These are phyloP conservation scores for Chlamydomonas sp. DNA, from an alignment of 139 green algal genomes.

Conservation along the genomic window DNA sequence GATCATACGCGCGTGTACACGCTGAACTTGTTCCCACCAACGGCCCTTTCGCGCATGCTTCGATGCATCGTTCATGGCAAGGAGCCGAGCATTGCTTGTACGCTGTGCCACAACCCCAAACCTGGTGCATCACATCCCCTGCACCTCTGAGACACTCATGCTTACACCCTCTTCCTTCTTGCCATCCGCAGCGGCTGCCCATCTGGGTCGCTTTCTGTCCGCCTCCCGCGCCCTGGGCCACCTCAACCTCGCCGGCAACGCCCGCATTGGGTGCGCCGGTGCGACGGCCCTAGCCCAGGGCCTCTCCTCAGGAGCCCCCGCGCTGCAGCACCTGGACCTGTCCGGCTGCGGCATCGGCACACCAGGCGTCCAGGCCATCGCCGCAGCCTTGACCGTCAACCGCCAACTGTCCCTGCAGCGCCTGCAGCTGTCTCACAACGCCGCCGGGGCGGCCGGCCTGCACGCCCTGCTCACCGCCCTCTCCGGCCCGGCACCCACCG, in stretches of 20 bases:
- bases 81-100: too few species aligned
- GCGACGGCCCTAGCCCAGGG: not conserved
- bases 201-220: constrained; percentile 4
- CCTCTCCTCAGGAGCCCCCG: not conserved
- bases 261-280: constrained; percentile 1
- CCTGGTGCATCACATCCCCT: too few species aligned
- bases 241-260: constrained; percentile 8
- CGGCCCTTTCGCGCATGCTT: too few species aligned
- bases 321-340: constrained; percentile 9
- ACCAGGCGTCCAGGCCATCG: not conserved
- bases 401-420: not conserved
- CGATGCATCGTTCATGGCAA: too few species aligned
- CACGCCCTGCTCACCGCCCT: not conserved
- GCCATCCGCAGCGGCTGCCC: not conserved
- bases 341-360: constrained; percentile 16
- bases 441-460: not conserved
- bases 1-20: too few species aligned
- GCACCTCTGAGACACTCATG: not conserved
- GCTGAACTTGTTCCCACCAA: too few species aligned
- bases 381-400: not conserved
- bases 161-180: not conserved
- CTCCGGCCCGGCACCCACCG: not conserved
- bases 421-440: constrained; percentile 4
- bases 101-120: too few species aligned
- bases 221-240: not conserved